Base-by-base conservation (phyloP, 495 filamentous ascomycete species). In the Paragyromitra xinjiangensis region DNA sequence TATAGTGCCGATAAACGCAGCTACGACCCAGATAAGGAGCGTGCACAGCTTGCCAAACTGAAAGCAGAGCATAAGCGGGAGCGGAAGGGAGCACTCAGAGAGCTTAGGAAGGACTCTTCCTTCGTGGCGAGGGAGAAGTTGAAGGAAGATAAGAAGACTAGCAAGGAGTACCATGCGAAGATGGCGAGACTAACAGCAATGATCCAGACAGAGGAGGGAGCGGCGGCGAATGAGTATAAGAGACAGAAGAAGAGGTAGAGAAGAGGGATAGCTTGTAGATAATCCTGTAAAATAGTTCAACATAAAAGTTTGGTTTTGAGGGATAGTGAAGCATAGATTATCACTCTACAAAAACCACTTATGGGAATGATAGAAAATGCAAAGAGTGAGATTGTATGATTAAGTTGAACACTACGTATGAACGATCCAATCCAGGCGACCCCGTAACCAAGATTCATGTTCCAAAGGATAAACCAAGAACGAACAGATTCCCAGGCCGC, bases 171-270 rank as follows among this genome's bases (percentile, higher is more conserved):
- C 88, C 94, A 98, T 86, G 89, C 91, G 86, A 98, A 98, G 89
- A 95, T 94, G 86, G 92, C 91, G 88, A 88, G 90, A 77, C 86
- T 99, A 69, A 89, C 97, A 77, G 93, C 94, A 24, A 93, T 97
- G 87, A 97, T 99, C 81, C 94, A 98, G 84, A 93, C 91, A 73
- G 92, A 97, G 85, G 95, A 97, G 83, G 95, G 94, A 0, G 86
- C 87, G 71, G 95, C 94, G 81, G 88, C 87, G 67, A 98, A 98
- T 85, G 89, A 87, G 67, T 98, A 98, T 88, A 94, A 94, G 84
- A 87, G 92, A 73, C 93, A 93, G 87, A 95, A 91, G 87, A 88
- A 88, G 83, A 83, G 84, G 83, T 88, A 90, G 73, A 22, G 3
- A 6, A 16, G 9, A 26, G 68, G 9, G 11, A n/a, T 14, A 24